Percentiles rank a stretch among this genome's conserved stretches.
These are phyloP conservation scores for Endoconidiophora laricicola DNA, from an alignment of 2,329 filamentous ascomycete genomes.

Conservation along the genomic window DNA sequence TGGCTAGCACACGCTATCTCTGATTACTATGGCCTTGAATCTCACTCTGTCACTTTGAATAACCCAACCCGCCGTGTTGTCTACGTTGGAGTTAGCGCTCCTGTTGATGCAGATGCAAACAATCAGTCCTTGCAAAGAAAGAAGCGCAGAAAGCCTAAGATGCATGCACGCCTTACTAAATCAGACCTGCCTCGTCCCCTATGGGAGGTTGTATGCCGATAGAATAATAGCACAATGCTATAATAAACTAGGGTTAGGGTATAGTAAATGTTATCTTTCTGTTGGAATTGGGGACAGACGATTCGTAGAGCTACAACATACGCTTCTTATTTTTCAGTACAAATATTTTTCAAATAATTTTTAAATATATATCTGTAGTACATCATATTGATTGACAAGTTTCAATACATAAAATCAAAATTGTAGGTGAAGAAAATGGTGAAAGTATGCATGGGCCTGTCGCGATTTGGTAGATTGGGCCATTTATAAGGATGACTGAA, in stretches of 20 bases:
- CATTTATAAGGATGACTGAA: no score
- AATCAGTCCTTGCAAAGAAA: slow-evolving; percentile 21
- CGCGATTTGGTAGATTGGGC: no score
- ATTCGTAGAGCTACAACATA: neutral
- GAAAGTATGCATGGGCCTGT: no score
- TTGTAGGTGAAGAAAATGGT: no score
- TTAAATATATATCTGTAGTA: no score
- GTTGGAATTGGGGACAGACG: neutral
- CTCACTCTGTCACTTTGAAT: slow-evolving; percentile 60
- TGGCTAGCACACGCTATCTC: slow-evolving; percentile 91
- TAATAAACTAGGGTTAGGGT: no score
- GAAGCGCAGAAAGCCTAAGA: slow-evolving; percentile 18
- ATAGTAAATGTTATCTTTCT: neutral
- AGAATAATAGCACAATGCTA: no score
- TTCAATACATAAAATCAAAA: no score
- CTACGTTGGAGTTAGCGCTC: slow-evolving; percentile 51
- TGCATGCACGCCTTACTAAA: slow-evolving; percentile 14
- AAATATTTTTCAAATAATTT: no score
- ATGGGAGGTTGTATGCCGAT: slow-evolving; percentile 41
- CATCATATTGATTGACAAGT: no score
- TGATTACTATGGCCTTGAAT: slow-evolving; percentile 77
- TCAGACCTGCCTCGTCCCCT: slow-evolving; percentile 40
- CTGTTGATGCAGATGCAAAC: neutral
- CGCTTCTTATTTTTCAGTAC: neutral
- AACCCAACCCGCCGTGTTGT: slow-evolving; percentile 60